These are phyloP conservation scores for Nemania sp. DNA, from an alignment of 2,329 filamentous ascomycete species.

Conservation along the genomic window DNA sequence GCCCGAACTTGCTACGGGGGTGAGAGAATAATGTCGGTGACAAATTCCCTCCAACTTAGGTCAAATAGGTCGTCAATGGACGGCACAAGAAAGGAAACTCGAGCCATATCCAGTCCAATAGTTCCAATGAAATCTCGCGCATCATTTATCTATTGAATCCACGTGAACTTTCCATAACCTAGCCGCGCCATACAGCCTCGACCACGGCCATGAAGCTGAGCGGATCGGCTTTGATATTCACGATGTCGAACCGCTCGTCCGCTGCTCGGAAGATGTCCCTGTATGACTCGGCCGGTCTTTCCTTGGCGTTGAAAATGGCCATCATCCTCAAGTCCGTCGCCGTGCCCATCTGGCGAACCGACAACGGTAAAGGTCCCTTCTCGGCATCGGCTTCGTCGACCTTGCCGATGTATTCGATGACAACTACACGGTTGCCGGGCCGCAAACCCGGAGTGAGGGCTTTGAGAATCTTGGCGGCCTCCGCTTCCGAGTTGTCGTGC, in stretches of 20 bases:
- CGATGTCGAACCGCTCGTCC: slow-evolving; percentile 60
- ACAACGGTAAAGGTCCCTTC: slow-evolving; percentile 50
- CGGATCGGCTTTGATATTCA: slow-evolving; percentile 53
- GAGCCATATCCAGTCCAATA: too few species aligned
- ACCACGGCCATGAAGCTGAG: slow-evolving; percentile 54
- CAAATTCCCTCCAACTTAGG: too few species aligned
- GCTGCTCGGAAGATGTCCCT: slow-evolving; percentile 58
- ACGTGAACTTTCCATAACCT: background rate
- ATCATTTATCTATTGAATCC: too few species aligned
- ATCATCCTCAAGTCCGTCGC: slow-evolving; percentile 64
- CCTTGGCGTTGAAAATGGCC: slow-evolving; percentile 62
- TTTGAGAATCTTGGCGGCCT: slow-evolving; percentile 56
- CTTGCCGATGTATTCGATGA: slow-evolving; percentile 56
- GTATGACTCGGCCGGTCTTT: slow-evolving; percentile 61
- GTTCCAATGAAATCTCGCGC: too few species aligned
- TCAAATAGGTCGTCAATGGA: too few species aligned
- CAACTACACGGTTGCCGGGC: slow-evolving; percentile 56
- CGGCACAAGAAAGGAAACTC: too few species aligned
- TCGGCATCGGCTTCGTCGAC: slow-evolving; percentile 46
- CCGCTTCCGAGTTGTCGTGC: slow-evolving; percentile 66
- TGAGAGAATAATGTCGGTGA: too few species aligned
- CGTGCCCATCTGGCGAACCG: slow-evolving; percentile 55
- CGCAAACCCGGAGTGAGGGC: slow-evolving; percentile 59
- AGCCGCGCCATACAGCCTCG: slow-evolving; percentile 54
- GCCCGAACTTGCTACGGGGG: too few species aligned